These are phyloP conservation scores for Epichloe sp. DNA, from an alignment of 2,329 filamentous ascomycete species.

Conservation along the genomic window DNA sequence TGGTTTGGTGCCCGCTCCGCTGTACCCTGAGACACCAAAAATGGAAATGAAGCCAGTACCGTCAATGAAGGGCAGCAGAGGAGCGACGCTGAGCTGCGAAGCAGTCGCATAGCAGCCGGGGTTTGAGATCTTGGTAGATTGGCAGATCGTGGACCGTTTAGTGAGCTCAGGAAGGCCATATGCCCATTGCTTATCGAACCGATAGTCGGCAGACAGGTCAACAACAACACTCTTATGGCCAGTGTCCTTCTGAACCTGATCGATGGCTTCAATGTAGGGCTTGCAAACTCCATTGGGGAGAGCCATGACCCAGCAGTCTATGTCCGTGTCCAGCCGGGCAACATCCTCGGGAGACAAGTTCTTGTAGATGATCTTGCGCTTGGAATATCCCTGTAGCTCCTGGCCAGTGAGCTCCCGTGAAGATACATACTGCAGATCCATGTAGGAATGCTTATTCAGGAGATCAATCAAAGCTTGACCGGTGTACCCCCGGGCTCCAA, in stretches of 20 bases:
- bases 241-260: conserved; percentile 46
- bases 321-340: conserved; percentile 66
- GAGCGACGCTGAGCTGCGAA: conserved; percentile 78
- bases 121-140: conserved; percentile 74
- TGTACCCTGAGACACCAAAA: conserved; percentile 90
- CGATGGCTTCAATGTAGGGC: conserved; percentile 81
- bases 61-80: conserved; percentile 44
- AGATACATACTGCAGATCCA: conserved; percentile 84
- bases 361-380: conserved; percentile 85
- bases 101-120: conserved; percentile 94
- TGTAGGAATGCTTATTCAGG: conserved; percentile 74
- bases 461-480: conserved; percentile 61
- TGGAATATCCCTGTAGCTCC: conserved; percentile 78
- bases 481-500: conserved; percentile 68
- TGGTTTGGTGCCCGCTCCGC: conserved; percentile 87
- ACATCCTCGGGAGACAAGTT: conserved; percentile 81
- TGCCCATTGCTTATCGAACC: conserved; percentile 69
- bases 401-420: conserved; percentile 85
- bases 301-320: conserved; percentile 97
- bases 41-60: conserved; percentile 60
- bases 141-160: conserved; percentile 60
- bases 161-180: conserved; percentile 85
- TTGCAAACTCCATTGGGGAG: conserved; percentile 91
- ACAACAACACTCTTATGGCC: conserved; percentile 61
- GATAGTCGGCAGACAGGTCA: conserved; percentile 92